Conservation (phyloP, 2,329 filamentous ascomycete species). For the Colletotrichum salicis region DNA sequence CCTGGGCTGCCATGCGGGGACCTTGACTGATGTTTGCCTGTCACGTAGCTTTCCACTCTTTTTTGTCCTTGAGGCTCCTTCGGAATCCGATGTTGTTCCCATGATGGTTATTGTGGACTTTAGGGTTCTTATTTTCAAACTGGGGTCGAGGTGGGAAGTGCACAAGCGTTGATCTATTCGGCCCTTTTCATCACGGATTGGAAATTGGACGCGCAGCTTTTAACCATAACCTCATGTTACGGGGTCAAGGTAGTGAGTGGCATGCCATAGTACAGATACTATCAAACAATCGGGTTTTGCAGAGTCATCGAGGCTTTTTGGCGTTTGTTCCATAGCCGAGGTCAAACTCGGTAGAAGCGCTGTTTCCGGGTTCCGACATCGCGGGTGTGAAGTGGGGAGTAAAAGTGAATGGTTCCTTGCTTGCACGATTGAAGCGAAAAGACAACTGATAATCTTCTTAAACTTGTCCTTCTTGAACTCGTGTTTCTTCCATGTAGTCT, state of each 20-base stretch:
- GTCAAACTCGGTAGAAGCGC: neutral
- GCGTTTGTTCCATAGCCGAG: neutral
- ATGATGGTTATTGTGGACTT: slow-evolving; percentile 7
- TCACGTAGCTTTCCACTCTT: neutral
- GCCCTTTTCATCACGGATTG: neutral
- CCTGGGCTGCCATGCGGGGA: neutral
- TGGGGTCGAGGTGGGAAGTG: neutral
- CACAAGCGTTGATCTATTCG: neutral
- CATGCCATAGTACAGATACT: neutral
- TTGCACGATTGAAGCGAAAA: neutral
- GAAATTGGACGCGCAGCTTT: neutral
- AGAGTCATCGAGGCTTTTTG: too few species aligned
- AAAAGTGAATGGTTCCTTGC: neutral
- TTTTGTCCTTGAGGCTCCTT: neutral
- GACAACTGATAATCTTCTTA: neutral
- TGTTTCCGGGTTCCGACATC: neutral
- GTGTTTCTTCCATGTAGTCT: too few species aligned
- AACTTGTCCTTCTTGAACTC: neutral
- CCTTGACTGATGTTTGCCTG: neutral
- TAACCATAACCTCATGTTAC: neutral
- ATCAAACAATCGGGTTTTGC: too few species aligned
- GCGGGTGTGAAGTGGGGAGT: neutral
- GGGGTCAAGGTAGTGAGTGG: neutral
- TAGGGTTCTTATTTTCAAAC: too few species aligned
- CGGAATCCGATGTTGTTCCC: neutral